Evolutionary conservation across 768 basidiomycete species (phyloP).

Genomic region (Polyporus arcularius): DNA sequence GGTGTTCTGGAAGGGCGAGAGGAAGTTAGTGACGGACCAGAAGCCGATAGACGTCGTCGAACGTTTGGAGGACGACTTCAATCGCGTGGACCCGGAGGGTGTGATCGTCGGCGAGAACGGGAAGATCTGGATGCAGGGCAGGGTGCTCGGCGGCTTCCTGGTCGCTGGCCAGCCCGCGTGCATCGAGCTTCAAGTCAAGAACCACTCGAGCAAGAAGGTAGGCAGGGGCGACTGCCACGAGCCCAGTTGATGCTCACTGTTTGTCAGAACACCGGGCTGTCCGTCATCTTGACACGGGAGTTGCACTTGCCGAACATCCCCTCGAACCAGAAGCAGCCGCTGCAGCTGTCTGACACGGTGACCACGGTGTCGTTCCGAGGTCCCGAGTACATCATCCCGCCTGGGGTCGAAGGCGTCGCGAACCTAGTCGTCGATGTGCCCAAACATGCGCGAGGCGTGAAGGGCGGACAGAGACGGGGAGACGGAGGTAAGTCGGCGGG

Average conservation of each 20-base stretch:
- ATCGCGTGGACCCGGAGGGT: constrained; percentile 50
- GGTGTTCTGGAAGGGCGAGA: constrained; percentile 77
- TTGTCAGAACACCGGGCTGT: constrained; percentile 65
- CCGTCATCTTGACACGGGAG: constrained; percentile 59
- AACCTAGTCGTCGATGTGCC: constrained; percentile 83
- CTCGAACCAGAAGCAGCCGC: constrained; percentile 42
- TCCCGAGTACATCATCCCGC: constrained; percentile 71
- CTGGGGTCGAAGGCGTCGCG: constrained; percentile 77
- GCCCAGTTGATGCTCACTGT: not conserved
- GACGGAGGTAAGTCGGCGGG: constrained; percentile 45
- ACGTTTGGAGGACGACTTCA: constrained; percentile 37
- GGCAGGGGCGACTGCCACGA: constrained; percentile 15
- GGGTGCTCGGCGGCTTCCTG: constrained; percentile 59
- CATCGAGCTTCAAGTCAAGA: constrained; percentile 78
- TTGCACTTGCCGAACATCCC: constrained; percentile 54
- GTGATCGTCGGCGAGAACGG: constrained; percentile 76
- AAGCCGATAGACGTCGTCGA: constrained; percentile 68
- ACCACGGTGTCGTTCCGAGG: constrained; percentile 72
- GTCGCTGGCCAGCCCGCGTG: constrained; percentile 71
- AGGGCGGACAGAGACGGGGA: constrained; percentile 62
- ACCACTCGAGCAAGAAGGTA: constrained; percentile 81
- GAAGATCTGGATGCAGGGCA: constrained; percentile 76
- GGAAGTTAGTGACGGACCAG: constrained; percentile 62
- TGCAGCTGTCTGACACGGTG: constrained; percentile 69
- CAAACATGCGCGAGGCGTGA: constrained; percentile 59